These are phyloP conservation scores for Nicotiana attenuata DNA, from an alignment of 257 asterid species.

Conservation along the genomic window DNA sequence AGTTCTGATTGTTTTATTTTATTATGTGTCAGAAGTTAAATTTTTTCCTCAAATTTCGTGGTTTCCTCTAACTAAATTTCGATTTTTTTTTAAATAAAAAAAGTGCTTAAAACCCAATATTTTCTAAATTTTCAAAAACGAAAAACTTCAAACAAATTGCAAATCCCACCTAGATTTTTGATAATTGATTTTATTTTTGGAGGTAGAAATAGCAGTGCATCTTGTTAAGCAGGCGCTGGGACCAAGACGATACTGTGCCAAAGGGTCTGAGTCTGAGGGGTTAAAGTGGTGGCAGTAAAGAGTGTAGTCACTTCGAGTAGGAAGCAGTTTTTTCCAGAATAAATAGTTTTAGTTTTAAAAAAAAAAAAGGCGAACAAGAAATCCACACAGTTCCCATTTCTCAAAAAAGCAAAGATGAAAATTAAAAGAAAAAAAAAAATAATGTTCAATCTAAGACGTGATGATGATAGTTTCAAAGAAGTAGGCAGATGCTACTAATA, in stretches of 20 bases:
- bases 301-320: slow-evolving; percentile 53
- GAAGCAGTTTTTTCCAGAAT: slow-evolving; percentile 32
- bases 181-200: too few species aligned
- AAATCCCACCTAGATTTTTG: too few species aligned
- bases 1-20: too few species aligned
- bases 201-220: neutral
- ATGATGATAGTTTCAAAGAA: slow-evolving; percentile 20
- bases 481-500: slow-evolving; percentile 7
- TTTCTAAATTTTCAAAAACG: too few species aligned
- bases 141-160: too few species aligned
- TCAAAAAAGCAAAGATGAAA: neutral
- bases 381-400: neutral
- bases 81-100: too few species aligned
- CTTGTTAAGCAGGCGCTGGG: neutral
- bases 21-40: too few species aligned
- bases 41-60: too few species aligned
- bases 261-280: neutral
- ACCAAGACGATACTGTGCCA: neutral
- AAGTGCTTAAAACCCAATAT: too few species aligned
- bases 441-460: slow-evolving; percentile 1
- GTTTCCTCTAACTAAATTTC: too few species aligned
- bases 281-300: slow-evolving; percentile 15
- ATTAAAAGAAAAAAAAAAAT: neutral
- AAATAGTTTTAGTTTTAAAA: slow-evolving; percentile 15
- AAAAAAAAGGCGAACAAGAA: neutral